phyloP scores from a whole-genome alignment of 208 protist species.

The Leishmania tarentolae region DNA sequence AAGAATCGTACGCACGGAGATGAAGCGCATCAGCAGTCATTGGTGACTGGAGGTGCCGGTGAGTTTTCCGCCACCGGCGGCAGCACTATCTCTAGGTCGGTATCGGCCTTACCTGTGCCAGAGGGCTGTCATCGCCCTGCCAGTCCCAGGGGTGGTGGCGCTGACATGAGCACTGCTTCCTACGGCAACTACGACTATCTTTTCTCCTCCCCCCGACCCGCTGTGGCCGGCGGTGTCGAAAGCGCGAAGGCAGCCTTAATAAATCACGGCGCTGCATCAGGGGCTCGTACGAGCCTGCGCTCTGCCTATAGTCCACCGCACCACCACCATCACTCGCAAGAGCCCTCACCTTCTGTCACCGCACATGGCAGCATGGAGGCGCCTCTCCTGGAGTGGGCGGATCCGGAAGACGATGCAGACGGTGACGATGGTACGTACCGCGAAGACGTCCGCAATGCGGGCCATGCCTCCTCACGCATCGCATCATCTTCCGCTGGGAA shows the following conservation, averaged over 20 bases:
- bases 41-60: background rate
- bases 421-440: background rate
- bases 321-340: background rate
- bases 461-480: background rate
- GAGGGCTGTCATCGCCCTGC: background rate
- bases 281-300: background rate
- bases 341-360: background rate
- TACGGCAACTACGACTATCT: conserved; percentile 26
- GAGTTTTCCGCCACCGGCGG: background rate
- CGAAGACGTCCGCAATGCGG: background rate
- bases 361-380: too few species aligned
- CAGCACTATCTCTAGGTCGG: background rate
- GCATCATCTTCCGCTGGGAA: background rate
- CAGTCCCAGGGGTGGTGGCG: background rate
- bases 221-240: background rate
- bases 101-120: background rate
- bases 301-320: background rate
- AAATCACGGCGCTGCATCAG: background rate
- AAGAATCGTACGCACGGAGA: background rate
- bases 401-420: background rate
- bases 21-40: background rate
- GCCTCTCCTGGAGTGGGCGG: background rate
- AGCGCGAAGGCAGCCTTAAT: background rate
- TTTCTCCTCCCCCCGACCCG: conserved; percentile 8
- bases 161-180: background rate